Percentiles rank a stretch among this genome's conserved stretches.
These are phyloP conservation scores for Cytospora chrysosperma DNA, from an alignment of 2,329 filamentous ascomycete genomes.

Conservation along the genomic window DNA sequence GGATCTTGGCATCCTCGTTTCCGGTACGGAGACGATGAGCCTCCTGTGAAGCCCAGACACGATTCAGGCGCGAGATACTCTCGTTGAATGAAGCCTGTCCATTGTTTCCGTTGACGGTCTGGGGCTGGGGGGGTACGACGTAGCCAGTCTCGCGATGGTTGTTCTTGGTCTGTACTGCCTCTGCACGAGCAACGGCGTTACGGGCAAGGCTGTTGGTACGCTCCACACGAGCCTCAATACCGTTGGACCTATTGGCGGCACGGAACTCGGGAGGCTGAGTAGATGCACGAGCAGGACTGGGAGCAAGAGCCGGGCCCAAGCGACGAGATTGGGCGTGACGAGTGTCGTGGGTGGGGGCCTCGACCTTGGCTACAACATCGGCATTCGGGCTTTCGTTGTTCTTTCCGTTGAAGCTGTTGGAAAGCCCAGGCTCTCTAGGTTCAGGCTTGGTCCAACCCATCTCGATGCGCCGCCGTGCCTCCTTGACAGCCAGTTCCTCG, in stretches of 20 bases:
- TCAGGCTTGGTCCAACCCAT: conserved; percentile 30
- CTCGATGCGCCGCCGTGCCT: conserved; percentile 46
- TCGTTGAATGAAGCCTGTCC: conserved; percentile 42
- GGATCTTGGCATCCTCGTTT: conserved; percentile 55
- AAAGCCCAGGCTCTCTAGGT: conserved; percentile 22
- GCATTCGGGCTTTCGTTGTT: conserved; percentile 15
- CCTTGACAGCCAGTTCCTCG: conserved; percentile 50
- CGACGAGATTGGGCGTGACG: conserved; percentile 44
- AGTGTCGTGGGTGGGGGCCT: conserved; percentile 38
- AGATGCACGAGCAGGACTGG: conserved; percentile 35
- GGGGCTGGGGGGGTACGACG: conserved; percentile 1
- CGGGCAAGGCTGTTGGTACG: conserved; percentile 50
- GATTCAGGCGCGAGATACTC: conserved; percentile 53
- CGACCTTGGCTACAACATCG: conserved; percentile 13
- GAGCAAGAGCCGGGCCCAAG: conserved; percentile 28
- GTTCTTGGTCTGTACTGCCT: conserved; percentile 51
- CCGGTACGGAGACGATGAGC: conserved; percentile 43
- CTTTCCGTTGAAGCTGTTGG: conserved; percentile 21
- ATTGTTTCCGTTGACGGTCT: conserved; percentile 8
- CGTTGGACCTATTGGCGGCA: conserved; percentile 35
- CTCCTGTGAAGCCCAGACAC: conserved; percentile 57
- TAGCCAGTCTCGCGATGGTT: conserved; percentile 44
- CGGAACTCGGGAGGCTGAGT: conserved; percentile 37
- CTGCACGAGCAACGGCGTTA: conserved; percentile 52
- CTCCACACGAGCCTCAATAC: conserved; percentile 39